Evolutionary conservation across 495 filamentous ascomycete species (phyloP), one percentile per base, ranked within the genome.

Genomic region (Penicillium canescens): DNA sequence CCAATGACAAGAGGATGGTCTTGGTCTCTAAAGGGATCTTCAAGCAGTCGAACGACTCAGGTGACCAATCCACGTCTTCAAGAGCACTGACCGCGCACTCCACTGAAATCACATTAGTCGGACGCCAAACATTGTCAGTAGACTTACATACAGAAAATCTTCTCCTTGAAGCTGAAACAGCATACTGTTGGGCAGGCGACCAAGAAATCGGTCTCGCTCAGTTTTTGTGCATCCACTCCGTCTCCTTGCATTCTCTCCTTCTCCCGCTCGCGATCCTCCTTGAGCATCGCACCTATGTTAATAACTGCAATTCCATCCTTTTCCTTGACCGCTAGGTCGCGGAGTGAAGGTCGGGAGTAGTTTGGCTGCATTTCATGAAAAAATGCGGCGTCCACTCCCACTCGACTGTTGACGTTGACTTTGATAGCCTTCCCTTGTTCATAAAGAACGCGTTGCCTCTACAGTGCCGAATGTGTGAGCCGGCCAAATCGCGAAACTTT

Each of bases 71-170:
- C 46, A 73, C 61, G 55, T 72, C 68, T 12, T 33, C 46, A 40
- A 74, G 49, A 54, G 43, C 48, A 59, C 61, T 65, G 20, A 74
- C 60, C 46, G 60, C 64, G 35, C 65, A 69, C 36, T 71, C 68
- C 54, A 69, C 66, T 69, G 28, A 14, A 34, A 48, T 57, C 50
- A 39, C 13, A 52, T 59, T 50, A 62, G 62, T 26, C 20, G 42
- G 46, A 33, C 20, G 10, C 40, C 47, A 39, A 57, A 46, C 18
- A 37, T 47, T 46, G n/a, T 52, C 26, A 33, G 33, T 48, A 23
- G 18, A 48, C 0, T 54, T 6, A 58, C 40, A 50, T 62, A 70
- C 55, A 55, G 42, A 53, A 70, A 12, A 66, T 55, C 41, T 70
- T 70, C 43, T 66, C 59, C 53, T 59, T 57, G 33, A 71, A 61